These are phyloP conservation scores for Neckera pumila DNA, from an alignment of 225 moss, liverwort and hornwort species.

Conservation along the genomic window DNA sequence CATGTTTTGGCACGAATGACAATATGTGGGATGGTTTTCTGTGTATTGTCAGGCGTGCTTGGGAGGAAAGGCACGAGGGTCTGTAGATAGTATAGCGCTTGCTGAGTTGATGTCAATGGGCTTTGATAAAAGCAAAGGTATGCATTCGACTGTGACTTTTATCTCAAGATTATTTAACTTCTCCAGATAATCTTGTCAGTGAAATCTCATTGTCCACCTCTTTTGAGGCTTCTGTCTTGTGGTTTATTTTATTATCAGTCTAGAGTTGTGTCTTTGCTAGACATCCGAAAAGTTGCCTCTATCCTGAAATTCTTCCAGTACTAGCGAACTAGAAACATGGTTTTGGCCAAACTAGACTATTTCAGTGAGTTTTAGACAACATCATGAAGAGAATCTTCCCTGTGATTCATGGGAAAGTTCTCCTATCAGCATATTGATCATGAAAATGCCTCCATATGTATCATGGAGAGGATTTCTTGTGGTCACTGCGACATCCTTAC, in stretches of 20 bases:
- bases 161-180: neutral
- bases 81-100: slow-evolving; percentile 55
- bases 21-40: neutral
- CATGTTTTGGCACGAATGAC: neutral
- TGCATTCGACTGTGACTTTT: neutral
- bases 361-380: neutral
- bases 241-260: neutral
- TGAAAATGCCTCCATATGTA: neutral
- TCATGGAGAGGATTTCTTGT: neutral
- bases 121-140: slow-evolving; percentile 63
- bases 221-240: neutral
- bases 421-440: neutral
- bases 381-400: neutral
- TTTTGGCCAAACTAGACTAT: neutral
- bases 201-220: neutral
- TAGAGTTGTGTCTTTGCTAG: neutral
- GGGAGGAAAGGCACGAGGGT: slow-evolving; percentile 10
- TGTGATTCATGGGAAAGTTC: neutral
- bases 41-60: slow-evolving; percentile 23
- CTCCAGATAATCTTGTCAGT: neutral
- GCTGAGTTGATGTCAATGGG: slow-evolving; percentile 83
- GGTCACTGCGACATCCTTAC: neutral
- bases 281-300: neutral
- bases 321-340: neutral
- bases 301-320: neutral